Conservation (phyloP, 2,329 filamentous ascomycete species). For the Fusarium nodosum region DNA sequence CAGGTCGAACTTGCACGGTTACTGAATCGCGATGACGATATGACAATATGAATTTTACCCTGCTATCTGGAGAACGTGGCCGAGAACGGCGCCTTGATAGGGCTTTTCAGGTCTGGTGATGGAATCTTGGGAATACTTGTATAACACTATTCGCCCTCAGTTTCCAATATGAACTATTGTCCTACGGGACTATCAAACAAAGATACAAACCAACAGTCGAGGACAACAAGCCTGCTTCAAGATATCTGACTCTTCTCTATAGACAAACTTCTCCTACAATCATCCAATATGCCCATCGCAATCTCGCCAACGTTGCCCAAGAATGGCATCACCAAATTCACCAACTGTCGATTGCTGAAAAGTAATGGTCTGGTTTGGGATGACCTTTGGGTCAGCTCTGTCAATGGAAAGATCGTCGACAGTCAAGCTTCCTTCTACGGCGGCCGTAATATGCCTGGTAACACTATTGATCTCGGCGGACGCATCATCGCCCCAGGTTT, state of each 20-base stretch:
- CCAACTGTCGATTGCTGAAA: conserved; percentile 84
- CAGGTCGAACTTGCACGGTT: conserved; percentile 27
- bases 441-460: conserved; percentile 76
- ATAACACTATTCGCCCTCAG: conserved; percentile 27
- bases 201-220: conserved; percentile 10
- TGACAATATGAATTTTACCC: conserved; percentile 11
- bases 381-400: conserved; percentile 90
- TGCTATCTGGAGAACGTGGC: conserved; percentile 39
- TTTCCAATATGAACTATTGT: conserved; percentile 24
- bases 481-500: conserved; percentile 88
- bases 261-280: conserved; percentile 15
- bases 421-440: conserved; percentile 78
- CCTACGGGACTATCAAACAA: conserved; percentile 20
- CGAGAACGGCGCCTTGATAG: conserved; percentile 40
- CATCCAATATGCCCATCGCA: conserved; percentile 63
- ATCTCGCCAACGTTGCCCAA: conserved; percentile 56
- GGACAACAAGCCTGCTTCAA: neutral
- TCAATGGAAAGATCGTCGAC: conserved; percentile 83
- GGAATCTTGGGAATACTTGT: conserved; percentile 36
- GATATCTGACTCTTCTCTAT: conserved; percentile 28
- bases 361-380: conserved; percentile 76
- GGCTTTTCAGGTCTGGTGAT: conserved; percentile 19
- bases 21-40: conserved; percentile 38
- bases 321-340: conserved; percentile 83
- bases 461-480: conserved; percentile 82